Conservation (phyloP, 2,329 filamentous ascomycete species). For the Elsinoe necatrix region DNA sequence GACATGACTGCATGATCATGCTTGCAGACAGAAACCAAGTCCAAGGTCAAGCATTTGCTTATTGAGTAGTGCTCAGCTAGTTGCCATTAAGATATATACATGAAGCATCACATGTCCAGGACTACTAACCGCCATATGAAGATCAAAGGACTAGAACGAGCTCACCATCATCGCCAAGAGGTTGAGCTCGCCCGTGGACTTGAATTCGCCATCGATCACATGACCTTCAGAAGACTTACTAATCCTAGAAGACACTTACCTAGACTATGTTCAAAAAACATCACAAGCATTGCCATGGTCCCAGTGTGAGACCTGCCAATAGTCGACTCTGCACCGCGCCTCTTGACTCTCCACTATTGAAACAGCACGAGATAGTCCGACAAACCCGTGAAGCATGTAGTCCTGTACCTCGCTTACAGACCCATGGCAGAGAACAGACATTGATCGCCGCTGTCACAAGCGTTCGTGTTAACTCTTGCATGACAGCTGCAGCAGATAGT, state of each 20-base stretch:
- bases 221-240: neutral
- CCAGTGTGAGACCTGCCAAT: conserved; percentile 10
- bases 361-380: neutral
- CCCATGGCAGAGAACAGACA: conserved; percentile 7
- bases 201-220: conserved; percentile 4
- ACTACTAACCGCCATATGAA: neutral
- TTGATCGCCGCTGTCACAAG: conserved; percentile 11
- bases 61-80: neutral
- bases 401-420: conserved; percentile 6
- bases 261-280: neutral
- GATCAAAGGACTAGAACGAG: neutral
- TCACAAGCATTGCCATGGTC: neutral
- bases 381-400: neutral
- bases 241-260: conserved; percentile 1
- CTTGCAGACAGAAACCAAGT: too few relatives aligned
- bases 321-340: conserved; percentile 1
- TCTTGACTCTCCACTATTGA: neutral
- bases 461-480: conserved; percentile 8
- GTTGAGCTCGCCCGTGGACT: neutral
- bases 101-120: neutral
- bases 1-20: too few relatives aligned
- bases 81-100: neutral
- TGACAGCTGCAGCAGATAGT: neutral
- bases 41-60: too few relatives aligned
- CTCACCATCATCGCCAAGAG: neutral